Conservation (phyloP, 2,329 filamentous ascomycete genomes). For the Fusarium solani-melongenae region DNA sequence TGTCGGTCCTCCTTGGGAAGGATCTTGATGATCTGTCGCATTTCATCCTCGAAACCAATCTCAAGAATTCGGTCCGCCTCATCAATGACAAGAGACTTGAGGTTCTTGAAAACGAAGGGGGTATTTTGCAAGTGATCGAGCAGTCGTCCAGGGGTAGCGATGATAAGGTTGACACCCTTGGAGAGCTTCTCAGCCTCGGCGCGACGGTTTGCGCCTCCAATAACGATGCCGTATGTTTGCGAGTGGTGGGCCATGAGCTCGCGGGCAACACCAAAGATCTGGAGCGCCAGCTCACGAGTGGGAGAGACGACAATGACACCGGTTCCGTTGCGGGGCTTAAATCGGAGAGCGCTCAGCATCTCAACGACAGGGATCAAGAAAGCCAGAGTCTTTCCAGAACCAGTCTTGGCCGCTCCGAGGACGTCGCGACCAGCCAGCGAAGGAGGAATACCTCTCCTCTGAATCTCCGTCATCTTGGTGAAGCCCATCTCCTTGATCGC, state of each 20-base stretch:
- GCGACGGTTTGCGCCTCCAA: conserved; percentile 90
- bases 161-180: conserved; percentile 94
- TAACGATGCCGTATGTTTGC: conserved; percentile 95
- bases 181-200: conserved; percentile 94
- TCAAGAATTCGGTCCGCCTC: conserved; percentile 97
- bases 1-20: conserved; percentile 87
- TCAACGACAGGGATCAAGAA: conserved; percentile 96
- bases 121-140: conserved; percentile 96
- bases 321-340: conserved; percentile 94
- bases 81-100: conserved; percentile 92
- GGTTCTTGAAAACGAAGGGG: conserved; percentile 90
- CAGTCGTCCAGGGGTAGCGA: conserved; percentile 91
- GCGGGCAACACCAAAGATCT: conserved; percentile 94
- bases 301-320: conserved; percentile 94
- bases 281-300: conserved; percentile 91
- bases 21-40: conserved; percentile 96
- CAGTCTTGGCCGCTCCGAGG: conserved; percentile 94
- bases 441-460: conserved; percentile 86
- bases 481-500: conserved; percentile 94
- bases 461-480: conserved; percentile 95
- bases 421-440: conserved; percentile 91
- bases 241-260: conserved; percentile 94
- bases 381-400: conserved; percentile 93
- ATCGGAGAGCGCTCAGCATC: conserved; percentile 88
- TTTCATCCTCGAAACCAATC: conserved; percentile 98